These are phyloP conservation scores for Pseudogymnoascus sp. DNA, from an alignment of 2,329 filamentous ascomycete species.

Conservation along the genomic window DNA sequence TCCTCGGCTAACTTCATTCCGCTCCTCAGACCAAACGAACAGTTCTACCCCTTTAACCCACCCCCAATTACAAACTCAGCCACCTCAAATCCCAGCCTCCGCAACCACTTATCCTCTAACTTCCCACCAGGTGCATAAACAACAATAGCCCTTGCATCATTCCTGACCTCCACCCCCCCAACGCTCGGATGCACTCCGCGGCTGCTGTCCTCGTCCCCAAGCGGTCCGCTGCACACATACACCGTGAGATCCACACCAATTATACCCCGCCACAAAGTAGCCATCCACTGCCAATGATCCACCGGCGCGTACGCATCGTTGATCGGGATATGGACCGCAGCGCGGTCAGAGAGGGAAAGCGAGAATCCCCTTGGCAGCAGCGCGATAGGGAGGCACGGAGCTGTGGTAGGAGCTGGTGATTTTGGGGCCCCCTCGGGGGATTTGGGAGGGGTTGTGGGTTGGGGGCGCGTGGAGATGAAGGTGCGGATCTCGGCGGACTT, in stretches of 20 bases:
- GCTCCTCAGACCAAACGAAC: neutral
- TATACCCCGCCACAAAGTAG: constrained; percentile 82
- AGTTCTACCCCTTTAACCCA: neutral
- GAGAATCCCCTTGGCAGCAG: constrained; percentile 73
- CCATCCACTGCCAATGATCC: constrained; percentile 98
- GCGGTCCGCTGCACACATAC: constrained; percentile 43
- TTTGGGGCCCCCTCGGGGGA: constrained; percentile 5
- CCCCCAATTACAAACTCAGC: constrained; percentile 60
- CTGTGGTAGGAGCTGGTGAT: constrained; percentile 13
- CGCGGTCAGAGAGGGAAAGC: constrained; percentile 67
- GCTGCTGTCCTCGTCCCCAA: constrained; percentile 8
- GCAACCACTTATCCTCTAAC: constrained; percentile 61
- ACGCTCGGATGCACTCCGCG: constrained; percentile 20
- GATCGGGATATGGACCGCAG: constrained; percentile 66
- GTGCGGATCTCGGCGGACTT: constrained; percentile 63
- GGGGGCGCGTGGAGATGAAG: constrained; percentile 38
- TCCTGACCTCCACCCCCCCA: constrained; percentile 46
- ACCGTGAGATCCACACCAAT: constrained; percentile 68
- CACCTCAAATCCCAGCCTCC: constrained; percentile 78
- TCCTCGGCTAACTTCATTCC: neutral
- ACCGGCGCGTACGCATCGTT: constrained; percentile 67
- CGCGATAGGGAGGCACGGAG: constrained; percentile 53
- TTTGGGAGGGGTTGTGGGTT: neutral
- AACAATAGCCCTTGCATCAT: constrained; percentile 45
- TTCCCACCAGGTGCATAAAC: constrained; percentile 35